phyloP scores from a whole-genome alignment of 2,329 filamentous ascomycete species.

The Trichophyton equinum region DNA sequence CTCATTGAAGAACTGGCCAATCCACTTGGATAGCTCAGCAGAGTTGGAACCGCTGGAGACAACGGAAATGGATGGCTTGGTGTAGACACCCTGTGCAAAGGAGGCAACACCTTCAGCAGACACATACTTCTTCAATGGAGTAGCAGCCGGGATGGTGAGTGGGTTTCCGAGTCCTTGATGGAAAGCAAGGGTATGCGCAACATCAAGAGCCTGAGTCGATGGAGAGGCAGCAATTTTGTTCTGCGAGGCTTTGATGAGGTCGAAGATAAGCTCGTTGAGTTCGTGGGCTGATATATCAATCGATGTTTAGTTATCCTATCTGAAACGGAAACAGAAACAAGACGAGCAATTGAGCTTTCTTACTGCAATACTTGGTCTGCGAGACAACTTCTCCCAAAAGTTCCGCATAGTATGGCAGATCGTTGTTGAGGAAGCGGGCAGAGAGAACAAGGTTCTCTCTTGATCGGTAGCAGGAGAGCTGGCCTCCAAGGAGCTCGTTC shows the following conservation, averaged over 20 bases:
- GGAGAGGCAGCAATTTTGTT: constrained; percentile 52
- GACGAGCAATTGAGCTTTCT: constrained; percentile 15
- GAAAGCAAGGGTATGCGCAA: constrained; percentile 76
- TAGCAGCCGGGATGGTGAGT: constrained; percentile 58
- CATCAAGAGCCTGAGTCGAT: constrained; percentile 65
- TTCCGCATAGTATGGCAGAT: constrained; percentile 96
- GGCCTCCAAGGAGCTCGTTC: constrained; percentile 84
- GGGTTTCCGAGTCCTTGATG: constrained; percentile 80
- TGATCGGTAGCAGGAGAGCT: constrained; percentile 77
- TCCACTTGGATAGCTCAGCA: constrained; percentile 71
- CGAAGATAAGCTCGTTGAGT: constrained; percentile 75
- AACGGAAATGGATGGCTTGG: constrained; percentile 81
- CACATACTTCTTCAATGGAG: constrained; percentile 67
- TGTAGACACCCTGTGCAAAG: constrained; percentile 68
- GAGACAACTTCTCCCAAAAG: constrained; percentile 83
- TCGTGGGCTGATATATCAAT: constrained; percentile 55
- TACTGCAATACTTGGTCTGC: constrained; percentile 70
- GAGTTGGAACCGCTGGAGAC: constrained; percentile 78
- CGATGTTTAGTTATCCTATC: constrained; percentile 5
- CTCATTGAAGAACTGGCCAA: constrained; percentile 78
- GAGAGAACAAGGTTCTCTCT: constrained; percentile 86
- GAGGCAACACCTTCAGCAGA: constrained; percentile 60
- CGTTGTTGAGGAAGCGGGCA: constrained; percentile 87
- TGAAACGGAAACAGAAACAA: neutral
- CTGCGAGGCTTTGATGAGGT: constrained; percentile 65